Percentiles rank a stretch among this genome's conserved stretches.
Evolutionary conservation across 2,329 filamentous ascomycete species (phyloP).

Genomic region (Fusarium denticulatum): DNA sequence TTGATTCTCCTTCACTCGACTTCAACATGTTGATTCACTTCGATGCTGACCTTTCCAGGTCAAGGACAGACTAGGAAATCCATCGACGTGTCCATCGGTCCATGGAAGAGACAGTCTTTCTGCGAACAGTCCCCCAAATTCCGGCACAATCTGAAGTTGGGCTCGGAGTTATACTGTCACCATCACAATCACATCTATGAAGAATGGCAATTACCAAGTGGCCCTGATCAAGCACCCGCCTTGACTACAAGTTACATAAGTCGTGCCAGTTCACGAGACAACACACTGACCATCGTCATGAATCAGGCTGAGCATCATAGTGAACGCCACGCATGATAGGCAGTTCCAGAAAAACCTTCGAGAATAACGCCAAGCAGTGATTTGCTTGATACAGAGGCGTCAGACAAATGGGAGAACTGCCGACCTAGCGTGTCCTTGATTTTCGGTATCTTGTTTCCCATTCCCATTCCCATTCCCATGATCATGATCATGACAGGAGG

Average conservation of each 20-base stretch:
- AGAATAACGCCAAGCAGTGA: conserved; percentile 26
- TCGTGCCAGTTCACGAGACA: conserved; percentile 8
- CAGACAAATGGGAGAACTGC: background rate
- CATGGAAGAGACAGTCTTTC: background rate
- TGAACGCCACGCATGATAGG: conserved; percentile 22
- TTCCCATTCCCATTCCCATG: background rate
- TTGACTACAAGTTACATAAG: conserved; percentile 7
- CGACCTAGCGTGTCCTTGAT: background rate
- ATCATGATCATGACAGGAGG: background rate
- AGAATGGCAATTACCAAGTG: background rate
- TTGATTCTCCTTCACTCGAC: background rate
- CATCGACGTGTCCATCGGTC: background rate
- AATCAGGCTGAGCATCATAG: conserved; percentile 18
- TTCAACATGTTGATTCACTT: background rate
- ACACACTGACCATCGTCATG: conserved; percentile 1
- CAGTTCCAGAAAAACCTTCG: conserved; percentile 29
- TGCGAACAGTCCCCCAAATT: background rate
- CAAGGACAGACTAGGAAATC: background rate
- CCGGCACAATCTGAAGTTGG: background rate
- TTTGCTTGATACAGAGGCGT: conserved; percentile 18
- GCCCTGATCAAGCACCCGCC: conserved; percentile 12
- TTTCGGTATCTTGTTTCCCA: background rate
- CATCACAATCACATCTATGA: background rate
- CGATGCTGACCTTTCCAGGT: background rate
- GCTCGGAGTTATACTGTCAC: background rate